Base-by-base conservation (phyloP, 805 yeast genomes). In the Lachancea waltii region DNA sequence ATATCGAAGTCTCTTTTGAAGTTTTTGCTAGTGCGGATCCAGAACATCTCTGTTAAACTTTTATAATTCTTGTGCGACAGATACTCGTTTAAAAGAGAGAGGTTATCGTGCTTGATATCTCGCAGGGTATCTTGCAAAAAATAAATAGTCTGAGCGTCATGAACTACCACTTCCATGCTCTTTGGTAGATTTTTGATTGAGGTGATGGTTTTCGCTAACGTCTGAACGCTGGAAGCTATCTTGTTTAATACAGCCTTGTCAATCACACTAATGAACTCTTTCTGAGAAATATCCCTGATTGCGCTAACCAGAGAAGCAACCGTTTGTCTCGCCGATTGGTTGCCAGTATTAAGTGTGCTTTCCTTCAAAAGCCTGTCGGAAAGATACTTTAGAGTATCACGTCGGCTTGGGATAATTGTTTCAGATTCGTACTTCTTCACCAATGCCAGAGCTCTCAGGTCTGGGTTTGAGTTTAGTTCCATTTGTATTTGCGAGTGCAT, bases 1-100 rank as follows among this genome's bases (percentile, higher is more conserved):
- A 50, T 48, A 24, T 59, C 60, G n/a, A 58, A 48, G n/a, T 59
- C 62, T 23, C 48, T 53, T 36, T 52, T 52, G 25, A 56, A 59
- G 13, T 30, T 36, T 5, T 33, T 39, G 5, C 62, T 36, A 5
- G 58, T 45, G 21, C 46, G 48, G 13, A 30, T 41, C 64, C 64
- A 59, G 35, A 43, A 59, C 13, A 54, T 35, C 5, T 49, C 53
- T 7, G 31, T 16, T 4, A 44, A 14, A 7, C 44, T 38, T 2
- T 19, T 16, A 14, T 31, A 7, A 31, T 44, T 47, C 16, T 41
- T 45, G 28, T 43, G 51, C 5, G 48, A 42, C 5, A 44, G 34
- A 30, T 43, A 55, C 26, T 51, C 55, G 2, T 36, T 38, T 29
- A 54, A 34, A 17, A 54, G 35, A 16, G 24, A 42, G 9, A 29